Evolutionary conservation across 129 eudicot species (phyloP), one percentile per base, ranked within the genome.

Genomic region (Dittrichia graveolens): DNA sequence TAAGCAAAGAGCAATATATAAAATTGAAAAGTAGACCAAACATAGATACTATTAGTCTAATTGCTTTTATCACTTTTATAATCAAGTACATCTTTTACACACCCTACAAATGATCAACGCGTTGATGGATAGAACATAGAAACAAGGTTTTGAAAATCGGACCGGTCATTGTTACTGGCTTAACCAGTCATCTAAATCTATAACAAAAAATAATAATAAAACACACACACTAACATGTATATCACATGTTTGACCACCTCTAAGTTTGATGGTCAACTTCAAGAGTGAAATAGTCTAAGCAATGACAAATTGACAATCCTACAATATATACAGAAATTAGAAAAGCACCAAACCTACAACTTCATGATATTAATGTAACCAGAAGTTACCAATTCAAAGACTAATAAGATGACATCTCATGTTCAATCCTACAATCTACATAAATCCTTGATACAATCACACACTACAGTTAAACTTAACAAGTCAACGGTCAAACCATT

Each of bases 361-460:
- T 67, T 59, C 19, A 62, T n/a, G 31, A 39, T 14, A 40, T 15
- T 1, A 62, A 40, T 16, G 12, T 24, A 19, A 44, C 39, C 35
- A 69, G 5, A 69, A 15, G 60, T 53, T 69, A 69, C 74, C 31
- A 24, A 24, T 24, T 24, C 31, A 24, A 24, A 24, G 31, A 69
- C 50, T 15, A 69, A 38, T 24, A 69, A 69, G 38, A 69, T 50
- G 39, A 9, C 74, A 69, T 52, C 47, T 39, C 74, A 53, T 52
- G 18, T 69, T 40, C 14, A 52, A 69, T 39, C 74, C 74, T 69
- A 69, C 62, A 69, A 15, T 62, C 74, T 69, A 69, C 62, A 69
- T 69, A 69, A 38, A 53, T 6, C 47, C 50, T 15, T 53, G 47
- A 38, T 38, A 68, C 74, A 69, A 39, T 24, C 72, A 31, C 41